These are phyloP conservation scores for Ogataea salicorniae DNA, from an alignment of 805 yeast species.

Conservation along the genomic window DNA sequence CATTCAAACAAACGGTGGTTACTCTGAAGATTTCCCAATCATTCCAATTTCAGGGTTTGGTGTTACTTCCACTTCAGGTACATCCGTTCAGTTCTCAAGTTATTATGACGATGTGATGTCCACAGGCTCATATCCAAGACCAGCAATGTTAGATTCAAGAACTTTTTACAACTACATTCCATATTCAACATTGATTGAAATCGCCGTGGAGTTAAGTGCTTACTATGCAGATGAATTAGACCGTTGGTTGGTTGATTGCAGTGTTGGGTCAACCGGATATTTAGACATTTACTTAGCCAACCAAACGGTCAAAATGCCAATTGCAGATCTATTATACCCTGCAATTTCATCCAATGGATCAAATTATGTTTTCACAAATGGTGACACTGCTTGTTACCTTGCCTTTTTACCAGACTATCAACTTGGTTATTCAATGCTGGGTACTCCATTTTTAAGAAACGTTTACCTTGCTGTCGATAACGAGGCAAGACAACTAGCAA, in stretches of 20 bases:
- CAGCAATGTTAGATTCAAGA: constrained; percentile 58
- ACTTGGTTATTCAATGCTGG: constrained; percentile 50
- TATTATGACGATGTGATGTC: constrained; percentile 38
- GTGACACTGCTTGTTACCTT: constrained; percentile 53
- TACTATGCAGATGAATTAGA: constrained; percentile 42
- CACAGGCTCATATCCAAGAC: constrained; percentile 34
- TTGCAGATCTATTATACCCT: constrained; percentile 40
- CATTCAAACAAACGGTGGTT: constrained; percentile 11
- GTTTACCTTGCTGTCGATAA: constrained; percentile 61
- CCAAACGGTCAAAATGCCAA: constrained; percentile 43
- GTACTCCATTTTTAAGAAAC: constrained; percentile 50
- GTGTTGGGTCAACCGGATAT: constrained; percentile 44
- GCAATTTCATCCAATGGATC: constrained; percentile 33
- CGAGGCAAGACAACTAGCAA: constrained; percentile 49
- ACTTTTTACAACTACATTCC: constrained; percentile 49
- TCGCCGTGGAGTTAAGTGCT: constrained; percentile 70
- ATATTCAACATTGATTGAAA: constrained; percentile 45
- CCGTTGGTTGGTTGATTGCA: constrained; percentile 62
- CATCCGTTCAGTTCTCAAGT: constrained; percentile 24
- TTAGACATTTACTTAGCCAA: constrained; percentile 51
- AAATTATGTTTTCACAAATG: constrained; percentile 44
- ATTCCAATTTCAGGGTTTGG: constrained; percentile 42
- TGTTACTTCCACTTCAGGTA: constrained; percentile 31
- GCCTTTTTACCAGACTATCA: constrained; percentile 42
- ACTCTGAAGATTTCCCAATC: constrained; percentile 31